Percentiles rank a stretch among this genome's conserved stretches.
phyloP scores from a whole-genome alignment of 768 basidiomycete species.

The Lepiota subincarnata region DNA sequence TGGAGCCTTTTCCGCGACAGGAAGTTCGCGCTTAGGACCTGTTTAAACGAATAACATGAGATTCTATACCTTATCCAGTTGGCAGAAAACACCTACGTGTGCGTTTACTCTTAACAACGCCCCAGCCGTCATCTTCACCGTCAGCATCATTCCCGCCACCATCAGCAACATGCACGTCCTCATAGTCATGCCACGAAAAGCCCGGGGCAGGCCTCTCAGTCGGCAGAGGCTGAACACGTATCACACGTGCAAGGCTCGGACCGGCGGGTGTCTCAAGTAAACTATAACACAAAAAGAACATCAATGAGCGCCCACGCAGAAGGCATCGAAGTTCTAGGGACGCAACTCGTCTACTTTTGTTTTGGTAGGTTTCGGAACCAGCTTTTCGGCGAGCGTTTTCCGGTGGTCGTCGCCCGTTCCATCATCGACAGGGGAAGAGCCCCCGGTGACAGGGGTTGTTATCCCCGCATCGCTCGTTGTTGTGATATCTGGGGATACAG shows the following conservation, averaged over 20 bases:
- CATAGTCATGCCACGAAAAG: slow-evolving; percentile 77
- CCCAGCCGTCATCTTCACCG: slow-evolving; percentile 79
- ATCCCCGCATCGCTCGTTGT: slow-evolving; percentile 48
- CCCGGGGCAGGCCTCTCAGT: slow-evolving; percentile 58
- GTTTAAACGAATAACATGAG: neutral
- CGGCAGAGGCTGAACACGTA: slow-evolving; percentile 59
- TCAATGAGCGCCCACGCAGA: slow-evolving; percentile 1
- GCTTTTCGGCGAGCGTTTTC: slow-evolving; percentile 54
- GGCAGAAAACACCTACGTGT: slow-evolving; percentile 31
- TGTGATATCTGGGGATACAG: slow-evolving; percentile 29
- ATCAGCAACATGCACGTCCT: slow-evolving; percentile 48
- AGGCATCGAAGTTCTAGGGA: neutral
- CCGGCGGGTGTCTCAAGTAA: slow-evolving; percentile 60
- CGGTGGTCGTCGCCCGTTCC: slow-evolving; percentile 25
- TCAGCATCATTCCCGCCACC: slow-evolving; percentile 53
- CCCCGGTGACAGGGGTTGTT: slow-evolving; percentile 41
- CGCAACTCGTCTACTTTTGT: slow-evolving; percentile 63
- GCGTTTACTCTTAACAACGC: slow-evolving; percentile 58
- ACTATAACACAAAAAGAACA: slow-evolving; percentile 30
- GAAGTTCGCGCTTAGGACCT: slow-evolving; percentile 8
- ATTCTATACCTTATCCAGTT: neutral
- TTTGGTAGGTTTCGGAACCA: slow-evolving; percentile 60
- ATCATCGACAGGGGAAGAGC: slow-evolving; percentile 34
- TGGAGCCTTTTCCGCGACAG: slow-evolving; percentile 26
- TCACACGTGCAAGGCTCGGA: slow-evolving; percentile 56